Evolutionary conservation across 2,329 filamentous ascomycete genomes (phyloP).

Genomic region (Phialophora verrucosa): DNA sequence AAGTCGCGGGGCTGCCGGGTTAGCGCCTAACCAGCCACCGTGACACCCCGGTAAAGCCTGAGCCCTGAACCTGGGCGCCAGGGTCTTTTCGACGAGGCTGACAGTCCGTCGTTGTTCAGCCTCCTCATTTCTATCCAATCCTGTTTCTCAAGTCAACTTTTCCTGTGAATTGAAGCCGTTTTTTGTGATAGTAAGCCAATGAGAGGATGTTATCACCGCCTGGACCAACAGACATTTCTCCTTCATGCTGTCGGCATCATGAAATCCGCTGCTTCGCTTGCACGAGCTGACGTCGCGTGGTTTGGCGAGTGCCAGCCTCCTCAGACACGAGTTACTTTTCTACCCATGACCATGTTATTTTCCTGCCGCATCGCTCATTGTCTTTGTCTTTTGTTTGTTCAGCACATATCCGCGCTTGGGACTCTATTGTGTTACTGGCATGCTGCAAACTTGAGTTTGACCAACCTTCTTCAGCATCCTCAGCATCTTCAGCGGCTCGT

Average conservation of each 20-base stretch:
- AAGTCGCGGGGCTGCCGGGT: conserved; percentile 3
- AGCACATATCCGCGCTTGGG: conserved; percentile 6
- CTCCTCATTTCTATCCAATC: conserved; percentile 30
- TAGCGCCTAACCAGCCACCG: conserved; percentile 25
- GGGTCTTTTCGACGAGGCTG: not conserved
- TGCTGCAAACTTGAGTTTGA: conserved; percentile 14
- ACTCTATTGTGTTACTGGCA: conserved; percentile 18
- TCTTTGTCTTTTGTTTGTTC: conserved; percentile 7
- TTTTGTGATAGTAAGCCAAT: conserved; percentile 8
- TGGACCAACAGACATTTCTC: conserved; percentile 2
- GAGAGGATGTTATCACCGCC: conserved; percentile 7
- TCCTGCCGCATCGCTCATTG: conserved; percentile 13
- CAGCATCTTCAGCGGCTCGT: conserved; percentile 11
- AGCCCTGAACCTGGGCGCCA: not conserved
- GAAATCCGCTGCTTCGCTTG: conserved; percentile 7
- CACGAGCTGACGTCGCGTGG: conserved; percentile 26
- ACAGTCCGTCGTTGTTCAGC: conserved; percentile 23
- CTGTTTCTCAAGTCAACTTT: conserved; percentile 12
- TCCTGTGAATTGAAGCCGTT: conserved; percentile 23
- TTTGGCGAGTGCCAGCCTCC: conserved; percentile 25
- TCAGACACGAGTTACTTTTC: conserved; percentile 11
- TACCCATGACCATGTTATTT: conserved; percentile 14
- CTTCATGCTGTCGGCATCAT: conserved; percentile 7
- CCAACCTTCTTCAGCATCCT: conserved; percentile 18
- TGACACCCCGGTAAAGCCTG: not conserved